Evolutionary conservation across 371 early-diverging fungal species (phyloP), one percentile per base, ranked within the genome.

Genomic region (Lichtheimia ramosa): DNA sequence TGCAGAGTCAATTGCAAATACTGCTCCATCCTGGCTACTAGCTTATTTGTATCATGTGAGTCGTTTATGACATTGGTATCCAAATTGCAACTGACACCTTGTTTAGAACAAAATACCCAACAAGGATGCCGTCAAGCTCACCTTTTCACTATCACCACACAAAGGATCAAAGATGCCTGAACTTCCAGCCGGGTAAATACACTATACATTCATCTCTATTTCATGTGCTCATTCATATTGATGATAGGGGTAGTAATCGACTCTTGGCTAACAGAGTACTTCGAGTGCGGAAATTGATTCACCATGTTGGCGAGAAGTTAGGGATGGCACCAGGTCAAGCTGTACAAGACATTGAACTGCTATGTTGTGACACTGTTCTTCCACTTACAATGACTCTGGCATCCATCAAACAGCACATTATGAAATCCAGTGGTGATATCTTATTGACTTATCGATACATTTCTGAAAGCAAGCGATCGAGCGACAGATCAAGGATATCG

Each of bases 181-280:
- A 27, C 65, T 90, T 42, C 84, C 88, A 2, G 82, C 74, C 57
- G 89, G 88, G 86, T 85, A 76, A 68, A 63, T 55, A 41, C 8
- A 34, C 27, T n/a, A 34, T 10, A 34, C 7, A 6, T 8, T 2
- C 34, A 8, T 8, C 34, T 2, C 5, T 10, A 34, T 2, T 2
- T 10, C 10, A 2, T 34, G 10, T 34, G 34, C 34, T 34, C 34
- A 34, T 34, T 34, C n/a, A n/a, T n/a, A 10, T 34, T 34, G 10
- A n/a, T 57, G 7, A 41, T 70, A 73, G 75, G 46, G 83, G 84
- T 5, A 89, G 87, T 55, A 77, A 87, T 50, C 84, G 93, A 10
- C 72, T 97, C 41, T 81, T 88, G 14, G 95, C 96, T 4, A 93
- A 93, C 59, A 77, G 95, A 39, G 89, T 95, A 79, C 69, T 97